Conservation (phyloP, 768 basidiomycete species). For the Suillus paluster region DNA sequence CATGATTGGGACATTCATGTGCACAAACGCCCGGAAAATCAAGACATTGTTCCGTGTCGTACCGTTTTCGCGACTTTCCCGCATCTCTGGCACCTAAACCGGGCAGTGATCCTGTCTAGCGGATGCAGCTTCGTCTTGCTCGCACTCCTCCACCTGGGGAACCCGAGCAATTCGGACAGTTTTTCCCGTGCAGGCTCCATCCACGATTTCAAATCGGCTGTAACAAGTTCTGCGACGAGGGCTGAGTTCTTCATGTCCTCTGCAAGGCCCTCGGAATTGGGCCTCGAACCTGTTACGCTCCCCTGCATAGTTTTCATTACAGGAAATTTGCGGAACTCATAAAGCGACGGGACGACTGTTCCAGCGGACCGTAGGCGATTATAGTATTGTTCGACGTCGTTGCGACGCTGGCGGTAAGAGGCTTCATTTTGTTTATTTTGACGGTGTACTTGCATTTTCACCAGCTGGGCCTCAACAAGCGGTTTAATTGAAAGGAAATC, state of each 20-base stretch:
- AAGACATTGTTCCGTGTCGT: slow-evolving; percentile 49
- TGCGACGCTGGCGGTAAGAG: slow-evolving; percentile 29
- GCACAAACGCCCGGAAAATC: slow-evolving; percentile 62
- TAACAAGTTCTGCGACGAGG: slow-evolving; percentile 43
- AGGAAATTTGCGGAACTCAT: slow-evolving; percentile 54
- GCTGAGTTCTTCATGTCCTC: slow-evolving; percentile 29
- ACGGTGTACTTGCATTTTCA: slow-evolving; percentile 26
- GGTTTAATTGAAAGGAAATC: slow-evolving; percentile 23
- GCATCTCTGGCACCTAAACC: slow-evolving; percentile 63
- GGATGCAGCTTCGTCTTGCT: slow-evolving; percentile 55
- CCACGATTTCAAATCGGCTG: slow-evolving; percentile 55
- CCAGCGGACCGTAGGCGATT: slow-evolving; percentile 46
- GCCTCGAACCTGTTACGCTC: not conserved
- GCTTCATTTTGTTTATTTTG: slow-evolving; percentile 33
- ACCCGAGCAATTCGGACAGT: slow-evolving; percentile 53
- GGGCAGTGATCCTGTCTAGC: slow-evolving; percentile 58
- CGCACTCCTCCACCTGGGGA: slow-evolving; percentile 52
- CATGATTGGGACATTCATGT: slow-evolving; percentile 51
- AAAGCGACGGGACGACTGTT: slow-evolving; percentile 46
- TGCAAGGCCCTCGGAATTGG: slow-evolving; percentile 21
- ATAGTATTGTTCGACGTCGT: slow-evolving; percentile 48
- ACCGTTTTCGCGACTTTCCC: slow-evolving; percentile 37
- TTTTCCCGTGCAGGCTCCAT: slow-evolving; percentile 43
- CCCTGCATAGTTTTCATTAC: slow-evolving; percentile 43
- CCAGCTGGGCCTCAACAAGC: slow-evolving; percentile 35